phyloP scores from a whole-genome alignment of 129 eudicot species.

The Smallanthus sonchifolius region DNA sequence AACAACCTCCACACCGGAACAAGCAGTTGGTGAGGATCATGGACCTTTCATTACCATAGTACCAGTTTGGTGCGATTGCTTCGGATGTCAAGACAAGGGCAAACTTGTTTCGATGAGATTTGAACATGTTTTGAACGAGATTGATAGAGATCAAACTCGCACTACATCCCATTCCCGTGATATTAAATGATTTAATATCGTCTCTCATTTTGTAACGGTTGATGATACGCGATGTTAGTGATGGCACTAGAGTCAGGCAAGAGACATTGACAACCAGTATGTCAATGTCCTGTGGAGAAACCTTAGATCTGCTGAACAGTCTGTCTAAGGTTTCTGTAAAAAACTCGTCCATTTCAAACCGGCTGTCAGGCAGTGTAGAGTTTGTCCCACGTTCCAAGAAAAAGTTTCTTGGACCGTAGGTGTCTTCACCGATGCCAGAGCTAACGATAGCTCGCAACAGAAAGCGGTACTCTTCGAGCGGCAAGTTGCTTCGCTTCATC shows the following conservation, averaged over 20 bases:
- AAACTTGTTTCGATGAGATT: constrained; percentile 26
- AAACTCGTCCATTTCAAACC: constrained; percentile 44
- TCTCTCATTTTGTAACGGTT: constrained; percentile 46
- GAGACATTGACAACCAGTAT: constrained; percentile 54
- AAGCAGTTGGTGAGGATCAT: constrained; percentile 47
- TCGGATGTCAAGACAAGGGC: constrained; percentile 46
- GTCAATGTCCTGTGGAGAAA: constrained; percentile 42
- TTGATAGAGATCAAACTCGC: constrained; percentile 38
- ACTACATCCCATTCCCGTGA: constrained; percentile 53
- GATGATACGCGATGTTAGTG: constrained; percentile 38
- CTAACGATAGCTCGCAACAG: constrained; percentile 40
- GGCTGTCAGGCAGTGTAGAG: constrained; percentile 23
- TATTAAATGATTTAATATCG: constrained; percentile 35
- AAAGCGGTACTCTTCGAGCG: constrained; percentile 28
- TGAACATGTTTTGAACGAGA: constrained; percentile 45
- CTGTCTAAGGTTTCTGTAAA: constrained; percentile 32
- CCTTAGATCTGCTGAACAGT: constrained; percentile 24
- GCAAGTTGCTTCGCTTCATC: constrained; percentile 33
- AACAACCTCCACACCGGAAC: constrained; percentile 40
- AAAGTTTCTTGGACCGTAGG: constrained; percentile 44
- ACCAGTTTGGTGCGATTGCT: constrained; percentile 47
- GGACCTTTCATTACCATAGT: constrained; percentile 40
- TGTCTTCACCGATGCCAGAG: constrained; percentile 48
- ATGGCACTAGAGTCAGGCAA: constrained; percentile 38
- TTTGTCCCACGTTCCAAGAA: constrained; percentile 30